Conservation (phyloP, 2,329 filamentous ascomycete genomes). For the Venturia nashicola region DNA sequence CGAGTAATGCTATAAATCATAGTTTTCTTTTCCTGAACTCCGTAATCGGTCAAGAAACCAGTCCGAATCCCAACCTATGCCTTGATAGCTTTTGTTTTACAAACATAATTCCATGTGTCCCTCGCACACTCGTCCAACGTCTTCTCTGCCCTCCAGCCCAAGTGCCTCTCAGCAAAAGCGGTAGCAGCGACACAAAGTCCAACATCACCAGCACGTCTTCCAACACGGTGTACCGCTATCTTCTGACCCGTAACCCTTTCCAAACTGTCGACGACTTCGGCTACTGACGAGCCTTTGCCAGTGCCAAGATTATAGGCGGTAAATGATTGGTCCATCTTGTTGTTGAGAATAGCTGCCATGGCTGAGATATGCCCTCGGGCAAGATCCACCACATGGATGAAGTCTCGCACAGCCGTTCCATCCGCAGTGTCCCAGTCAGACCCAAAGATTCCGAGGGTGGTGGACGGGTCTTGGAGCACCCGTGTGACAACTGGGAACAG, state of each 20-base stretch:
- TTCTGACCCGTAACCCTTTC: constrained; percentile 22
- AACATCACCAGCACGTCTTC: constrained; percentile 29
- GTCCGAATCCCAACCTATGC: background rate
- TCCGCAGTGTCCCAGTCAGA: constrained; percentile 53
- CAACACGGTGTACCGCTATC: constrained; percentile 25
- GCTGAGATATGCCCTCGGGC: constrained; percentile 53
- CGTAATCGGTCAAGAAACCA: background rate
- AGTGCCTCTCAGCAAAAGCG: constrained; percentile 24
- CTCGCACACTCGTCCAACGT: constrained; percentile 14
- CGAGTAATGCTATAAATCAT: background rate
- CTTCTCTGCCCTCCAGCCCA: constrained; percentile 26
- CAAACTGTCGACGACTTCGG: constrained; percentile 28
- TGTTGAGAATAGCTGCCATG: constrained; percentile 27
- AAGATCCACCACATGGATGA: constrained; percentile 55
- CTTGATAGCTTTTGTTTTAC: background rate
- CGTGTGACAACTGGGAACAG: constrained; percentile 52
- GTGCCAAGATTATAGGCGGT: constrained; percentile 31
- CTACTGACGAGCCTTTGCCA: constrained; percentile 29
- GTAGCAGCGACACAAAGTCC: constrained; percentile 29
- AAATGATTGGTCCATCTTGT: constrained; percentile 22
- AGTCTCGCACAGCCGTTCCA: constrained; percentile 55
- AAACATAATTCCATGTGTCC: background rate
- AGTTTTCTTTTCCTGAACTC: background rate
- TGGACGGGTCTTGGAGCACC: constrained; percentile 43
- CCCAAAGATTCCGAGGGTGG: constrained; percentile 48